Base-by-base conservation (phyloP, 495 filamentous ascomycete genomes). In the Xylaria nigripes region DNA sequence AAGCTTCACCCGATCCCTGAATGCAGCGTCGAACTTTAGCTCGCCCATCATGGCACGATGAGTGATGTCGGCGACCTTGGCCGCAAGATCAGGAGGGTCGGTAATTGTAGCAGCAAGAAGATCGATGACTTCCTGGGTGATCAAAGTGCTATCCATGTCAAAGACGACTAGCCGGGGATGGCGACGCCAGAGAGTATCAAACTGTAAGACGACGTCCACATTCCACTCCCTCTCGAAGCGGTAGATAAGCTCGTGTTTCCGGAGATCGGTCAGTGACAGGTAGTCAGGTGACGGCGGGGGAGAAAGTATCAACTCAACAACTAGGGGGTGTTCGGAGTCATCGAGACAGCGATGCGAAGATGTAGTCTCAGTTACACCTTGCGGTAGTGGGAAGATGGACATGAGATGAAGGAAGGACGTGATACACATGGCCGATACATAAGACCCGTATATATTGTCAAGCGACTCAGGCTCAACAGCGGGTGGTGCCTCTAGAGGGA, bases 71-170 rank as follows among this genome's bases (percentile, higher is more conserved):
- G 75, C 70, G 1, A 80, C 69, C 43, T 73, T 64, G 12, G 65
- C 70, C 27, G 70, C 85, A 10, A 91, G 78, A 42, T 87, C 87
- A 1, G 75, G 73, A 23, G 72, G 75, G 42, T 76, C 70, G 16
- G 65, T 69, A 48, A 93, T 82, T 27, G 83, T 83, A 30, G 83
- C 81, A 19, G 93, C 93, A 50, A 98, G 85, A 62, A 96, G 83
- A 61, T 98, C 93, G 62, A 98, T 95, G 21, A 95, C 89, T 73
- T 98, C 93, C 64, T 98, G 89, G 53, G 91, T 81, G 60, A 98
- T 96, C 51, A 98, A 76, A 0, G 93, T 98, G 55, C 85, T 90
- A 69, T 98, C 93, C 93, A 98, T 98, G 65, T 98, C 93, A 61
- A 98, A 98, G 23, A 95, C 83, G 2, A 87, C 90, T 5, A 98